Percentiles rank a stretch among this genome's conserved stretches.
Conservation (phyloP, 2,329 filamentous ascomycete genomes). For the Aspergillus hiratsukae region DNA sequence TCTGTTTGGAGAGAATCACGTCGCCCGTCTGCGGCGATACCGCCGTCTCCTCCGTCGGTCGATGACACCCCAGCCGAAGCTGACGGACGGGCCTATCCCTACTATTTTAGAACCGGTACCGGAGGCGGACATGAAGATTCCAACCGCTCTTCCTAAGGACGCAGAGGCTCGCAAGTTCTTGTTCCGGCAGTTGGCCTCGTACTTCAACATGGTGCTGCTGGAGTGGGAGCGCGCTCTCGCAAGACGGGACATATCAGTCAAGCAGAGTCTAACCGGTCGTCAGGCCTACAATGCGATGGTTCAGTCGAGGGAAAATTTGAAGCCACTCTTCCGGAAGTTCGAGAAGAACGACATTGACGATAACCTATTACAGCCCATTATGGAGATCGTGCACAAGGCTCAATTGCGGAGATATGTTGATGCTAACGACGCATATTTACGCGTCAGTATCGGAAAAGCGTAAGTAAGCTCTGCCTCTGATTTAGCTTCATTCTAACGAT, state of each 20-base stretch:
- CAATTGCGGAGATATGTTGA: slow-evolving; percentile 91
- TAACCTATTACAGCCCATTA: slow-evolving; percentile 71
- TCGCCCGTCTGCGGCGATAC: slow-evolving; percentile 65
- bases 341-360: slow-evolving; percentile 77
- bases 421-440: slow-evolving; percentile 90
- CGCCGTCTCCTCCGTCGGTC: slow-evolving; percentile 52
- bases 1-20: slow-evolving; percentile 78
- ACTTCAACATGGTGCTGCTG: slow-evolving; percentile 91
- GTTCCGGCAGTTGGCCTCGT: slow-evolving; percentile 83
- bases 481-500: slow-evolving; percentile 11
- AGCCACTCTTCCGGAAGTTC: slow-evolving; percentile 82
- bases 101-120: slow-evolving; percentile 75
- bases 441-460: slow-evolving; percentile 90
- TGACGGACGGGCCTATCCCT: slow-evolving; percentile 76
- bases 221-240: slow-evolving; percentile 81
- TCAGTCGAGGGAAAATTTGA: slow-evolving; percentile 81
- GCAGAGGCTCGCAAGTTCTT: slow-evolving; percentile 64
- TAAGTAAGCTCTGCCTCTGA: slow-evolving; percentile 27
- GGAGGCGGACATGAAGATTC: slow-evolving; percentile 85
- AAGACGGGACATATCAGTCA: slow-evolving; percentile 51
- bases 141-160: slow-evolving; percentile 59
- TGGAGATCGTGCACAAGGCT: slow-evolving; percentile 87
- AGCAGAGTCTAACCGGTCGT: slow-evolving; percentile 73
- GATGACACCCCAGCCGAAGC: slow-evolving; percentile 32
- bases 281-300: slow-evolving; percentile 80